Evolutionary conservation across 2,329 filamentous ascomycete species (phyloP).

Genomic region (Ophiostoma novo-ulmi): DNA sequence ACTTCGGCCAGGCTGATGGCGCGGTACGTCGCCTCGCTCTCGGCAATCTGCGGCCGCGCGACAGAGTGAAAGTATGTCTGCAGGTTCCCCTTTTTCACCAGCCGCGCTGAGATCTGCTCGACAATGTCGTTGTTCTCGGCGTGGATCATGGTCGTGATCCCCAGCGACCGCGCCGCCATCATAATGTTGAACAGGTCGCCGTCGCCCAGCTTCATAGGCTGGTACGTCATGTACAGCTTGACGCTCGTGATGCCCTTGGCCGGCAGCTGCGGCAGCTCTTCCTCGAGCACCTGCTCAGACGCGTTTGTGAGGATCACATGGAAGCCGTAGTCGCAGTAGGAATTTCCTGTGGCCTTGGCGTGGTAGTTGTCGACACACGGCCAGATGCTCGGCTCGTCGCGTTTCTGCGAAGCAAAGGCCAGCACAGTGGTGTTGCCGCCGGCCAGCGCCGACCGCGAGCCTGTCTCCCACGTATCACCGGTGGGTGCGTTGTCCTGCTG

Average conservation of each 20-base stretch:
- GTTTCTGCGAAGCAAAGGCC: constrained; percentile 52
- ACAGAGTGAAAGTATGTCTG: constrained; percentile 44
- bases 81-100: constrained; percentile 32
- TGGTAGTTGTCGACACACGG: constrained; percentile 46
- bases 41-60: constrained; percentile 42
- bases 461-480: constrained; percentile 37
- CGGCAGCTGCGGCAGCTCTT: constrained; percentile 39
- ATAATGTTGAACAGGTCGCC: constrained; percentile 48
- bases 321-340: constrained; percentile 54
- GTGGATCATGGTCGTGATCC: constrained; percentile 55
- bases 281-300: constrained; percentile 37
- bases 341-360: constrained; percentile 39
- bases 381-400: constrained; percentile 42
- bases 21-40: constrained; percentile 47
- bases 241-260: constrained; percentile 43
- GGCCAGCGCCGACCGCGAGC: constrained; percentile 51
- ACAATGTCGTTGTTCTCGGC: constrained; percentile 61
- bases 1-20: constrained; percentile 46
- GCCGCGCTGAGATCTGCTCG: constrained; percentile 32
- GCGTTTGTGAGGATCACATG: constrained; percentile 49
- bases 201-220: constrained; percentile 46
- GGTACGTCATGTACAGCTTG: constrained; percentile 52
- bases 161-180: constrained; percentile 41
- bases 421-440: constrained; percentile 56
- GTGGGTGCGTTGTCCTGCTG: constrained; percentile 35